A percentile compares a stretch with the other conserved stretches of the same genome.
These are phyloP conservation scores for Ramaria sp. DNA, from an alignment of 768 basidiomycete genomes.

Conservation along the genomic window DNA sequence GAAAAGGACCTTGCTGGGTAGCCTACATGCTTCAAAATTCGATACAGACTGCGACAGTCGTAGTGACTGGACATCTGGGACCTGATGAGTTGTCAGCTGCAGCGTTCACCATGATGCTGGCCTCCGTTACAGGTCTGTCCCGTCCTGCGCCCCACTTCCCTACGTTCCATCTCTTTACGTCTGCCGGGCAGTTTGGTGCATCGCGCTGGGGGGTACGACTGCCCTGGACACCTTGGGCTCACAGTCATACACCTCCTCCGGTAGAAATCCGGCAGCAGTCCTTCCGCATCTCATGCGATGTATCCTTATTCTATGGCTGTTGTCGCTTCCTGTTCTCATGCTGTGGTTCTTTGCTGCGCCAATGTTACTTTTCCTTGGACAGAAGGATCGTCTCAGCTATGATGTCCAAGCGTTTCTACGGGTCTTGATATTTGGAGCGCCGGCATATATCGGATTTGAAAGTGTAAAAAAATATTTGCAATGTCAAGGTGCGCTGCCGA, in stretches of 20 bases:
- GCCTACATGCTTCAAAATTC: slow-evolving; percentile 63
- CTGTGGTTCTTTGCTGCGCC: slow-evolving; percentile 59
- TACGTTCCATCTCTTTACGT: slow-evolving; percentile 34
- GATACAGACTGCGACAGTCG: slow-evolving; percentile 52
- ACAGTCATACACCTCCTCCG: slow-evolving; percentile 62
- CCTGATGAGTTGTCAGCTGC: slow-evolving; percentile 60
- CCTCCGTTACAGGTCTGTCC: slow-evolving; percentile 56
- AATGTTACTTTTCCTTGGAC: slow-evolving; percentile 51
- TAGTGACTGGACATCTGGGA: slow-evolving; percentile 58
- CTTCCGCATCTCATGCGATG: slow-evolving; percentile 67
- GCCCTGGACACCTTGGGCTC: slow-evolving; percentile 72
- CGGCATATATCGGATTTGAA: slow-evolving; percentile 68
- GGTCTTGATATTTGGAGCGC: slow-evolving; percentile 51
- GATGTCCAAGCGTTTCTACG: slow-evolving; percentile 60
- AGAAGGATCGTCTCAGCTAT: slow-evolving; percentile 42
- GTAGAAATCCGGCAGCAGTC: slow-evolving; percentile 42
- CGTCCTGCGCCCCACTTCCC: slow-evolving; percentile 28
- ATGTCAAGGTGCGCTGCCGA: slow-evolving; percentile 48
- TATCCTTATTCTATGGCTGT: slow-evolving; percentile 48
- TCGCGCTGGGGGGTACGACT: slow-evolving; percentile 70
- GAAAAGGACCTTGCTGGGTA: background rate
- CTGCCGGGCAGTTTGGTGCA: slow-evolving; percentile 50
- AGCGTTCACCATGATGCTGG: slow-evolving; percentile 68
- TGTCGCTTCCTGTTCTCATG: slow-evolving; percentile 51
- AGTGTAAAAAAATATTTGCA: slow-evolving; percentile 72